Percentiles rank a stretch among this genome's conserved stretches.
phyloP scores from a whole-genome alignment of 2,329 filamentous ascomycete genomes.

The Cylindrodendrum hubeiense region DNA sequence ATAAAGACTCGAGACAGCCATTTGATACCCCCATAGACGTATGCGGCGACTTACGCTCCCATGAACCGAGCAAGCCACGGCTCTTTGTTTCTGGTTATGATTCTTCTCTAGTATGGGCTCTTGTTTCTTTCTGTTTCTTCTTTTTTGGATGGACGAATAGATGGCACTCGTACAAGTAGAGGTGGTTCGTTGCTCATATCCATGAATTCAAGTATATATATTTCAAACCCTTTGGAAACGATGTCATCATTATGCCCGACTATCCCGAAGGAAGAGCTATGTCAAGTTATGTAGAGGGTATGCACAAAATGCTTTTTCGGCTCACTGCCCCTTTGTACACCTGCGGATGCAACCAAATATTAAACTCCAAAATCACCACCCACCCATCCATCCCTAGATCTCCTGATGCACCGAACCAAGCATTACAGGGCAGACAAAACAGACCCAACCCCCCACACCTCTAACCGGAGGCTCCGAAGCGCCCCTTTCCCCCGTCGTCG shows the following conservation, averaged over 20 bases:
- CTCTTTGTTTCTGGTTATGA: slow-evolving; percentile 34
- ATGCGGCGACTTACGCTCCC: slow-evolving; percentile 44
- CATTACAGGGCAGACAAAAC: slow-evolving; percentile 32
- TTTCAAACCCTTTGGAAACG: slow-evolving; percentile 4
- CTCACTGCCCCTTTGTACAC: slow-evolving; percentile 16
- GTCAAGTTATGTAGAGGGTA: slow-evolving; percentile 13
- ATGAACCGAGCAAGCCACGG: slow-evolving; percentile 34
- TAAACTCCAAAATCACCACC: slow-evolving; percentile 45
- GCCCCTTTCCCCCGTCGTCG: neutral
- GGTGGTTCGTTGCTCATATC: neutral
- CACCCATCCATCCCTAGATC: slow-evolving; percentile 34
- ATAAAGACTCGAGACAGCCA: slow-evolving; percentile 43
- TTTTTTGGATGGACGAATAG: slow-evolving; percentile 24
- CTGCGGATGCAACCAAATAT: slow-evolving; percentile 33
- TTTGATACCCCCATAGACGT: slow-evolving; percentile 51
- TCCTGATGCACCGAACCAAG: slow-evolving; percentile 37
- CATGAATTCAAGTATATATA: slow-evolving; percentile 6
- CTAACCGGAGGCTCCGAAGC: slow-evolving; percentile 14
- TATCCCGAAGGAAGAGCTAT: slow-evolving; percentile 10
- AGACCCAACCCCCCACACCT: slow-evolving; percentile 34
- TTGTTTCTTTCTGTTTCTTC: slow-evolving; percentile 9
- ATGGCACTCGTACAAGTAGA: slow-evolving; percentile 4
- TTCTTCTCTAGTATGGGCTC: slow-evolving; percentile 13
- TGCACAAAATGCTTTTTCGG: slow-evolving; percentile 17
- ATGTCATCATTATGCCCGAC: slow-evolving; percentile 18